Evolutionary conservation across 192 early-diverging fungal genomes (phyloP).

Genomic region (Podochytrium sp.): DNA sequence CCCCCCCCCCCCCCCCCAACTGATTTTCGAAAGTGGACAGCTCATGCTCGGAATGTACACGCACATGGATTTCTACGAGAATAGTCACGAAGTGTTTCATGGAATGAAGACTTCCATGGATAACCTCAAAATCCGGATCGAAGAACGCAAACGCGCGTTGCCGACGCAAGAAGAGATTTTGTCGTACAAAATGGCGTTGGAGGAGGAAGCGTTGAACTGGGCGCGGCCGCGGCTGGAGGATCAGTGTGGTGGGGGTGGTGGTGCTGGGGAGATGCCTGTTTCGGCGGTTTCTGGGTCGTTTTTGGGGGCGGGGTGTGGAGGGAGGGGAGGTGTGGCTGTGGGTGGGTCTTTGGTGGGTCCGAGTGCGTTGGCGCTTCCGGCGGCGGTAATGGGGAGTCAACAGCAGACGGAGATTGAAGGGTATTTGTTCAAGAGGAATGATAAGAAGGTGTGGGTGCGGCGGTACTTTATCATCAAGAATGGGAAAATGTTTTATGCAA

Average conservation of each 20-base stretch:
- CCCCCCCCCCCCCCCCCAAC: too few relatives aligned
- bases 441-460: constrained; percentile 60
- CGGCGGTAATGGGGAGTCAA: not conserved
- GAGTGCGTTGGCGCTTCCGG: not conserved
- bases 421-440: constrained; percentile 59
- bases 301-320: too few relatives aligned
- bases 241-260: not conserved
- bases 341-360: not conserved
- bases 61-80: constrained; percentile 48
- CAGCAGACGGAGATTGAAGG: constrained; percentile 64
- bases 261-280: not conserved
- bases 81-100: constrained; percentile 35
- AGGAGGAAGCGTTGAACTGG: constrained; percentile 30
- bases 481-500: constrained; percentile 52
- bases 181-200: constrained; percentile 28
- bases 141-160: constrained; percentile 32
- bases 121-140: constrained; percentile 38
- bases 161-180: constrained; percentile 27
- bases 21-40: too few relatives aligned
- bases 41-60: constrained; percentile 49
- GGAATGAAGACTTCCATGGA: constrained; percentile 40
- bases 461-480: constrained; percentile 68
- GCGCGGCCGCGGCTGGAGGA: constrained; percentile 23
- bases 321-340: too few relatives aligned
- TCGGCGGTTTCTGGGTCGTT: not conserved